Percentiles rank a stretch among this genome's conserved stretches.
Conservation (phyloP, 192 early-diverging fungal species). For the Coemansia sp. region DNA sequence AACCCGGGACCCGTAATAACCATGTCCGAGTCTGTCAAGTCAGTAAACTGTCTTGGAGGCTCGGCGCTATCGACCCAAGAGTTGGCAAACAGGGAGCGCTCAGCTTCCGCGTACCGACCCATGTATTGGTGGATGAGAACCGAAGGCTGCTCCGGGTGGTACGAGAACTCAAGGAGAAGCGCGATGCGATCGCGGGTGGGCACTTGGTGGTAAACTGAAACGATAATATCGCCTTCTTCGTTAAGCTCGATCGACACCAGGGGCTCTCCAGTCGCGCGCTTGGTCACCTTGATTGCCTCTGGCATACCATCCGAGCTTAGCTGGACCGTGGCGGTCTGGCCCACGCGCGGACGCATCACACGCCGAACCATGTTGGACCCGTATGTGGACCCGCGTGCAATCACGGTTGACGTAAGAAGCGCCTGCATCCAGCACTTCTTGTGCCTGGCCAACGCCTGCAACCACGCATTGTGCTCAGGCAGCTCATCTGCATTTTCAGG, state of each 20-base stretch:
- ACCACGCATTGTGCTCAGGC: slow-evolving; percentile 54
- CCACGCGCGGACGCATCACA: slow-evolving; percentile 60
- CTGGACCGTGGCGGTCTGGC: slow-evolving; percentile 29
- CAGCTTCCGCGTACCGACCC: not conserved
- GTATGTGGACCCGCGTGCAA: slow-evolving; percentile 69
- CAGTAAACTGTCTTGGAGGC: not conserved
- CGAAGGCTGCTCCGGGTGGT: slow-evolving; percentile 3
- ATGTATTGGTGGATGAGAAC: slow-evolving; percentile 20
- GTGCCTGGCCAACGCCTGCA: slow-evolving; percentile 69
- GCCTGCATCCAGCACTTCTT: slow-evolving; percentile 81
- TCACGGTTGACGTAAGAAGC: slow-evolving; percentile 64
- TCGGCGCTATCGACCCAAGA: slow-evolving; percentile 17
- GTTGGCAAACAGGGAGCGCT: slow-evolving; percentile 4
- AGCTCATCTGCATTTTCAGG: not conserved
- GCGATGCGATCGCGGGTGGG: slow-evolving; percentile 38
- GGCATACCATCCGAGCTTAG: not conserved
- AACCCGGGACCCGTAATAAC: slow-evolving; percentile 8
- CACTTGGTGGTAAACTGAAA: slow-evolving; percentile 41
- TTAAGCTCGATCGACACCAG: slow-evolving; percentile 63
- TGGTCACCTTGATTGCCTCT: slow-evolving; percentile 4
- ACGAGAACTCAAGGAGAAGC: slow-evolving; percentile 18
- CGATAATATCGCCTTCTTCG: slow-evolving; percentile 66
- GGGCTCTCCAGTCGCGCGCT: not conserved
- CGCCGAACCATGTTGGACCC: slow-evolving; percentile 60
- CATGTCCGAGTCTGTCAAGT: not conserved